A percentile compares a stretch with the other conserved stretches of the same genome.
phyloP scores from a whole-genome alignment of 202 grass and related monocot genomes.

The Schoenoplectus triqueter region DNA sequence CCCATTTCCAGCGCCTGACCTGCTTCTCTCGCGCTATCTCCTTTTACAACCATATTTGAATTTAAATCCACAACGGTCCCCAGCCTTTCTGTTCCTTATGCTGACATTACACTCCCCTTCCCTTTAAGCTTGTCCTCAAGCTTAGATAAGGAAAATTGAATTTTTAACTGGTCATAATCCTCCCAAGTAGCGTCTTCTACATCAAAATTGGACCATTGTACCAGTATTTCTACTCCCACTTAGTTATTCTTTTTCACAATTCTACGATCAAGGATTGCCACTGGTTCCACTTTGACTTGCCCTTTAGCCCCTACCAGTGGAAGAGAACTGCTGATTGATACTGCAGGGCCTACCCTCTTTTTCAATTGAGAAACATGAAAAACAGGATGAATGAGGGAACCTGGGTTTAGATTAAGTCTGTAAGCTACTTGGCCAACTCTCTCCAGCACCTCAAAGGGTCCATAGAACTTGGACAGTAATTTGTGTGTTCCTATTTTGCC shows the following conservation, averaged over 20 bases:
- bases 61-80: too few species aligned
- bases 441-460: background rate
- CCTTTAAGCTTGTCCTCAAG: too few species aligned
- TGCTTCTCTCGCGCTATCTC: too few species aligned
- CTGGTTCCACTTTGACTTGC: background rate
- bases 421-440: background rate
- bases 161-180: background rate
- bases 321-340: too few species aligned
- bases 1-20: too few species aligned
- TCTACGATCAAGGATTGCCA: constrained; percentile 1
- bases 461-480: background rate
- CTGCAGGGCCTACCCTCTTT: too few species aligned
- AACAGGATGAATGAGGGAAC: background rate
- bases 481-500: background rate
- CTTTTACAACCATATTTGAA: too few species aligned
- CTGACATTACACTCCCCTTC: too few species aligned
- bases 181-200: constrained; percentile 2
- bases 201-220: background rate
- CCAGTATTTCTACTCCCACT: background rate
- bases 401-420: too few species aligned
- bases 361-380: background rate
- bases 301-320: background rate
- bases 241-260: background rate
- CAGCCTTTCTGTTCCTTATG: too few species aligned
- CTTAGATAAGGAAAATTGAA: too few species aligned